Conservation (phyloP, 352 stramenopile species). For the Phytophthora cactorum region DNA sequence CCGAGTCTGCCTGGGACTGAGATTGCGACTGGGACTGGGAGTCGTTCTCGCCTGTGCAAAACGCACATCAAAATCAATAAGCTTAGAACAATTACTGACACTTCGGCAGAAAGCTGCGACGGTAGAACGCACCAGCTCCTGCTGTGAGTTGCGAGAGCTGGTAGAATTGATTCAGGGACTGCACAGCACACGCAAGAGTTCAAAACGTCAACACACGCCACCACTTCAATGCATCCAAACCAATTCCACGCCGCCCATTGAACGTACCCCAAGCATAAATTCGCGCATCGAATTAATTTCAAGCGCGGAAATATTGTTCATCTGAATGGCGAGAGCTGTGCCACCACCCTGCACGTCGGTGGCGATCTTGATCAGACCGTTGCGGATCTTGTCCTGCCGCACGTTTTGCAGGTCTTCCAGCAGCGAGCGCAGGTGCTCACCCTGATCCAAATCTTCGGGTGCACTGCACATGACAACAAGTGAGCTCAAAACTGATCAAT, state of each 20-base stretch:
- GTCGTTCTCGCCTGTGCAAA: conserved; percentile 24
- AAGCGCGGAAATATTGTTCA: conserved; percentile 89
- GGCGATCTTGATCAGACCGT: conserved; percentile 84
- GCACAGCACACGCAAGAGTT: conserved; percentile 3
- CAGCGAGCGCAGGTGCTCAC: conserved; percentile 81
- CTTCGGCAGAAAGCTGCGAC: neutral
- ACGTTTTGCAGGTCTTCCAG: conserved; percentile 90
- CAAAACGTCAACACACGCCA: neutral
- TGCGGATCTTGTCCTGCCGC: conserved; percentile 91
- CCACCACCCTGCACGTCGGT: conserved; percentile 76
- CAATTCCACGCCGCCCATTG: neutral
- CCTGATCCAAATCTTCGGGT: conserved; percentile 82
- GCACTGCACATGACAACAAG: conserved; percentile 47
- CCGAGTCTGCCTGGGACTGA: conserved; percentile 46
- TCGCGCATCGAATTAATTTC: conserved; percentile 90
- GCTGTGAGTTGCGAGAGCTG: conserved; percentile 65
- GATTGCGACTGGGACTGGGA: conserved; percentile 34
- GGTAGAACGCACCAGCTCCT: conserved; percentile 37
- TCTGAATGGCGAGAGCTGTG: conserved; percentile 81
- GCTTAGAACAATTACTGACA: neutral
- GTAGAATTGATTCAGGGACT: conserved; percentile 87
- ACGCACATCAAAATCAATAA: neutral
- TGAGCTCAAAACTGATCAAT: neutral
- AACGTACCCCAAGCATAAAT: conserved; percentile 83
- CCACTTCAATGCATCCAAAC: neutral